Percentiles rank a stretch among this genome's conserved stretches.
phyloP scores from a whole-genome alignment of 2,329 filamentous ascomycete genomes.

The Pseudogymnoascus sp. region DNA sequence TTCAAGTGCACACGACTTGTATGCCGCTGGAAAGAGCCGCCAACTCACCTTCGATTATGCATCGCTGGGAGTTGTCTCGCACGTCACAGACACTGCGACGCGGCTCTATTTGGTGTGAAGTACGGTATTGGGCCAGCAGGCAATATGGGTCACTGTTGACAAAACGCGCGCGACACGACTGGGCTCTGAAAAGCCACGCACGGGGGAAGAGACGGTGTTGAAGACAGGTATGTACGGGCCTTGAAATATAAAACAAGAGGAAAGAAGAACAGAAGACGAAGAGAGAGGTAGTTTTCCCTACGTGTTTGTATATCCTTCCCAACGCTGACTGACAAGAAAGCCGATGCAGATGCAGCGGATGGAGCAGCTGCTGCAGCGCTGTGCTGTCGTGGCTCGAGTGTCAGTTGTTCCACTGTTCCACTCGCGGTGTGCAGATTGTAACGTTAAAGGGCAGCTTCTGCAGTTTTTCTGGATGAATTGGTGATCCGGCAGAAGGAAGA shows the following conservation, averaged over 20 bases:
- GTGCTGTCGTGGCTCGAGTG: slow-evolving; percentile 30
- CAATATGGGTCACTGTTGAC: background rate
- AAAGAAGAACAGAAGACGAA: background rate
- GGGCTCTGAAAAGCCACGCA: background rate
- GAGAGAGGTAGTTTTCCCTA: background rate
- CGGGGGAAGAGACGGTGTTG: background rate
- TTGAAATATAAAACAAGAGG: background rate
- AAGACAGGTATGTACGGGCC: background rate
- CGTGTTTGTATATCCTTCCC: background rate
- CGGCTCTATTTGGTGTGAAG: slow-evolving; percentile 5
- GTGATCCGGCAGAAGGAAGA: background rate
- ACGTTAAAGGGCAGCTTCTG: slow-evolving; percentile 3
- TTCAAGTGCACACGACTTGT: background rate
- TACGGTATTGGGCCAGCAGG: background rate
- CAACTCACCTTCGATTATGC: slow-evolving; percentile 8
- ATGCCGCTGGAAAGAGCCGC: background rate
- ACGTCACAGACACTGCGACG: slow-evolving; percentile 7
- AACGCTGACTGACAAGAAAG: background rate
- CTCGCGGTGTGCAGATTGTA: slow-evolving; percentile 5
- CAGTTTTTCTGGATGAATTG: slow-evolving; percentile 7
- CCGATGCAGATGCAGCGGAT: background rate
- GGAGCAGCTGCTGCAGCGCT: background rate
- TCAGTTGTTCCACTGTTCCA: slow-evolving; percentile 15
- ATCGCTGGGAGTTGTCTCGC: slow-evolving; percentile 6
- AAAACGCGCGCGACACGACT: background rate